phyloP scores from a whole-genome alignment of 1,284 basidiomycete genomes.

The Ceratobasidium sp. region DNA sequence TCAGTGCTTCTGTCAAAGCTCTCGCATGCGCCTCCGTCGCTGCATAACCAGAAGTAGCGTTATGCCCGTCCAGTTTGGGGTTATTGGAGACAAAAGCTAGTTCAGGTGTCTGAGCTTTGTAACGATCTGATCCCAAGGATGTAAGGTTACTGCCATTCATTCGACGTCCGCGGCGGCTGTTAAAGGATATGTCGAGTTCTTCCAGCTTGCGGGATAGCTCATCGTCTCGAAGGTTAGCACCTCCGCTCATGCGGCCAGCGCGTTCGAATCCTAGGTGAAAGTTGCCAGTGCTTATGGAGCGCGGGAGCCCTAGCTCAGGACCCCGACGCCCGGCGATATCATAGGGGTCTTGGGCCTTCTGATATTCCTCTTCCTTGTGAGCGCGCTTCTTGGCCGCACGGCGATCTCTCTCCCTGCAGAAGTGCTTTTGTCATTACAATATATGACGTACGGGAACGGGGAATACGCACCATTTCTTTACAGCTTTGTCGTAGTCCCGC shows the following conservation, averaged over 20 bases:
- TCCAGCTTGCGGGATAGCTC: slow-evolving; percentile 39
- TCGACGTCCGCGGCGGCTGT: slow-evolving; percentile 40
- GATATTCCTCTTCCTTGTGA: slow-evolving; percentile 37
- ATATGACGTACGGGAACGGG: background rate
- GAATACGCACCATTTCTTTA: slow-evolving; percentile 34
- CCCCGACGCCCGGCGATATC: slow-evolving; percentile 23
- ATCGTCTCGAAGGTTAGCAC: slow-evolving; percentile 26
- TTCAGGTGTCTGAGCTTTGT: no score
- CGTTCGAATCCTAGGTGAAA: slow-evolving; percentile 37
- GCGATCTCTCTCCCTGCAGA: slow-evolving; percentile 32
- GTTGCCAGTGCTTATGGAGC: slow-evolving; percentile 23
- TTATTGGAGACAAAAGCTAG: no score
- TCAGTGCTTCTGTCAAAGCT: no score
- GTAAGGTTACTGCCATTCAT: slow-evolving; percentile 42
- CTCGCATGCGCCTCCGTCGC: no score
- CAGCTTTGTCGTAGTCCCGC: slow-evolving; percentile 26
- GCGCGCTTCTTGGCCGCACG: slow-evolving; percentile 44
- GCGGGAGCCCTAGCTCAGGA: slow-evolving; percentile 6
- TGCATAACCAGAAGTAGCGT: no score
- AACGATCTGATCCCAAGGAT: no score
- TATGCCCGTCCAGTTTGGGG: no score
- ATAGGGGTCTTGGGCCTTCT: slow-evolving; percentile 27
- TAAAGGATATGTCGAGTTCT: slow-evolving; percentile 41
- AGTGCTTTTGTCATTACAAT: slow-evolving; percentile 1
- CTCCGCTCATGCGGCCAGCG: slow-evolving; percentile 42